Evolutionary conservation across 305 asterid species (phyloP), one percentile per base, ranked within the genome.

Genomic region (Fraxinus platypoda): DNA sequence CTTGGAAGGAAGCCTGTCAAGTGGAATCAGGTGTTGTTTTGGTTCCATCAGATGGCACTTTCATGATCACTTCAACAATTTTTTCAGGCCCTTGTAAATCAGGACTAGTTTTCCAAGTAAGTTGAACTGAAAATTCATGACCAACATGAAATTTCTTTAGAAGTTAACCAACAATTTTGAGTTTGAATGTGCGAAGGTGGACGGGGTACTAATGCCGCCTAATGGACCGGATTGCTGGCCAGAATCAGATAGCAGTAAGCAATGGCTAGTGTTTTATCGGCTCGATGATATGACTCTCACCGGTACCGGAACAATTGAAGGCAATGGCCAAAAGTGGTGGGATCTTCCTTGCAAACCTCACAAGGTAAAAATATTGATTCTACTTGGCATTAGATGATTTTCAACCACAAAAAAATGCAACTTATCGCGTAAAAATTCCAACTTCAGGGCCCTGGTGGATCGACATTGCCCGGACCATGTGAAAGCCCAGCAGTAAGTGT

Each of bases 201-300:
- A 95, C 68, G 98, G 99, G 81, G 88, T 91, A 78, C 15, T 96
- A 57, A 93, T 92, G 99, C 86, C 97, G 81, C 99, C 98, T 0
- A 90, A 96, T 28, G 99, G 98, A 41, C 99, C 98, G 34, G 97
- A 93, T 57, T 90, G 97, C 84, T 96, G 99, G 99, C 99, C 99
- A 0, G 13, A 93, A 79, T 78, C 83, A 8, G 97, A 96, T 76
- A 94, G 99, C 87, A 77, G 57, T 7, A 93, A 91, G 84, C 99
- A 94, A 75, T 94, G 99, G 99, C 90, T 96, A 1, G 98, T 96
- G 80, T 94, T 96, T 84, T 96, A 96, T 68, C 84, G 90, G 75
- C 91, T 96, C 0, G 86, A 93, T 68, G 91, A 88, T 43, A 88
- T 96, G 97, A 92, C 89, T 9, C 82, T 94, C 5, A 90, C 89